phyloP scores from a whole-genome alignment of 2,329 filamentous ascomycete genomes.

The Botrytis deweyae region DNA sequence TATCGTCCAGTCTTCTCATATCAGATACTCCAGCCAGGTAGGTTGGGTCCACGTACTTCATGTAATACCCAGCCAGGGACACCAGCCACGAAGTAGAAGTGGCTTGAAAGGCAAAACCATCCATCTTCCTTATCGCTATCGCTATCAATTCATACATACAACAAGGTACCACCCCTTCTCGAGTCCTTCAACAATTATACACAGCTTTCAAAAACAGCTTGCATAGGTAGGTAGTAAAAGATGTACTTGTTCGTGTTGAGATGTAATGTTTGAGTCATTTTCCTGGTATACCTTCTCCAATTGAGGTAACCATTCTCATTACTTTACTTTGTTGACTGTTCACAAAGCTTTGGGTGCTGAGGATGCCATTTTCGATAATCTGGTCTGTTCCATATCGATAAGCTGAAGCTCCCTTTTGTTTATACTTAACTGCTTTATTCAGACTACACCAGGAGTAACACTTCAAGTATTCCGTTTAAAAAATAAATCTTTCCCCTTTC shows the following conservation, averaged over 20 bases:
- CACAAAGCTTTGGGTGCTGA: constrained; percentile 4
- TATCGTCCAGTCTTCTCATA: neutral
- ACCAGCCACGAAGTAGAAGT: neutral
- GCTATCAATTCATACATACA: neutral
- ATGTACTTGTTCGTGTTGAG: neutral
- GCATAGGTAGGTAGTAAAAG: neutral
- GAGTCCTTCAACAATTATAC: neutral
- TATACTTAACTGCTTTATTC: neutral
- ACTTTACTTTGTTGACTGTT: neutral
- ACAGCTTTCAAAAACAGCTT: neutral
- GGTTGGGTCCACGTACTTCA: too few relatives aligned
- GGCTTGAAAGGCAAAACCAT: neutral
- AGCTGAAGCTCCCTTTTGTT: constrained; percentile 12
- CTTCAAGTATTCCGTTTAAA: neutral
- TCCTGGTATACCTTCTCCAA: neutral
- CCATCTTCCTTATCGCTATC: neutral
- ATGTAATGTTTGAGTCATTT: neutral
- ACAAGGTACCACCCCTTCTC: neutral
- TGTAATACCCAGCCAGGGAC: neutral
- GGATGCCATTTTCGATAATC: constrained; percentile 13
- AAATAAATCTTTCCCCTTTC: neutral
- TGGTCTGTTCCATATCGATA: constrained; percentile 18
- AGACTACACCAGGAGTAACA: constrained; percentile 2
- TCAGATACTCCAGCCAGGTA: too few relatives aligned
- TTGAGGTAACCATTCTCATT: neutral